phyloP scores from a whole-genome alignment of 148 eudicot species.

The Nepenthes gracilis region DNA sequence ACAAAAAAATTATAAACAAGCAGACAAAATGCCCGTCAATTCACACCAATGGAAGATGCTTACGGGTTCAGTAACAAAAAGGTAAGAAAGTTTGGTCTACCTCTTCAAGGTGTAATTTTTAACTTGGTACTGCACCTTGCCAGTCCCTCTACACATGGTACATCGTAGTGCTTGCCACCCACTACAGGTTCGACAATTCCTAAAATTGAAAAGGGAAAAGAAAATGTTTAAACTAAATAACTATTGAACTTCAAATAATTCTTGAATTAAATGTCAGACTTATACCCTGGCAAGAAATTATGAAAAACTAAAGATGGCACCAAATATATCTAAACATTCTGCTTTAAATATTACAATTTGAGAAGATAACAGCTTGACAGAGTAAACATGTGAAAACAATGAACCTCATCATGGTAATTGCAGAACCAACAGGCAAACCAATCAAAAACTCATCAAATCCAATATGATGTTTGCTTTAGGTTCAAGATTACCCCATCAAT shows the following conservation, averaged over 20 bases:
- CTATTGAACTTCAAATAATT: background rate
- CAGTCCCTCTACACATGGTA: conserved; percentile 84
- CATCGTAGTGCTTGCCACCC: conserved; percentile 92
- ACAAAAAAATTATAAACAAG: too few species aligned
- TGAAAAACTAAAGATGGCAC: too few species aligned
- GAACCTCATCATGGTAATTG: too few species aligned
- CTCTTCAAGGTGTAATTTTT: conserved; percentile 55
- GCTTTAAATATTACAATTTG: too few species aligned
- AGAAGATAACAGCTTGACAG: too few species aligned
- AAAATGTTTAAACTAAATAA: background rate
- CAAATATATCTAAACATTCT: too few species aligned
- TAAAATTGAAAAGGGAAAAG: conserved; percentile 16
- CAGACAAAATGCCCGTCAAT: background rate
- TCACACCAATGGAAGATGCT: background rate
- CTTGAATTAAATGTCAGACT: background rate
- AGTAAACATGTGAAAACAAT: too few species aligned
- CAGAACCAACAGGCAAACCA: background rate
- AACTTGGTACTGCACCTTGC: conserved; percentile 81
- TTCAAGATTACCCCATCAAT: too few species aligned
- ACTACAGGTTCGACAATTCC: conserved; percentile 70
- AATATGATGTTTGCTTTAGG: too few species aligned
- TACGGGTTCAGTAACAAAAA: background rate
- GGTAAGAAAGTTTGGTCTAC: conserved; percentile 13
- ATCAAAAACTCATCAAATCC: background rate
- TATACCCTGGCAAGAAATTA: background rate